Conservation (phyloP, 352 stramenopile genomes). For the Phytophthora pinifolia region DNA sequence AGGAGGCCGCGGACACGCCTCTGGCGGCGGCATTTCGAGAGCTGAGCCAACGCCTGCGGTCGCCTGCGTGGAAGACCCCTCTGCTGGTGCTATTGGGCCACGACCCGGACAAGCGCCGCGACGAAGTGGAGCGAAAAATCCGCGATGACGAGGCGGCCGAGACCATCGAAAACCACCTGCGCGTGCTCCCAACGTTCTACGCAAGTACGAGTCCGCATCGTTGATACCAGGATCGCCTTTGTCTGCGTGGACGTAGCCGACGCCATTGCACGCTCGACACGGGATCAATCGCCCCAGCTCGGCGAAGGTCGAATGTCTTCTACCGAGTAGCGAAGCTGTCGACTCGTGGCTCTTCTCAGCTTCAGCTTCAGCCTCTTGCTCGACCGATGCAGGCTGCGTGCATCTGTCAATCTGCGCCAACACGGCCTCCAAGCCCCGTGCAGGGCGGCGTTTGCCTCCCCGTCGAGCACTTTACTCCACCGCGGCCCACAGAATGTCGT, state of each 20-base stretch:
- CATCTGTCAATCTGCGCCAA: slow-evolving; percentile 37
- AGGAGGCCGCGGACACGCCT: slow-evolving; percentile 11
- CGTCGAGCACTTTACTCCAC: slow-evolving; percentile 48
- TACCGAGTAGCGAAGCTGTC: slow-evolving; percentile 2
- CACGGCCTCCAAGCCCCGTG: slow-evolving; percentile 49
- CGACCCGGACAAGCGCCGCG: slow-evolving; percentile 21
- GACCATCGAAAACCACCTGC: slow-evolving; percentile 29
- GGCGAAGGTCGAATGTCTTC: slow-evolving; percentile 12
- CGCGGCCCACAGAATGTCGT: slow-evolving; percentile 59
- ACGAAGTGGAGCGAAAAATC: slow-evolving; percentile 22
- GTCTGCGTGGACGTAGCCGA: slow-evolving; percentile 46
- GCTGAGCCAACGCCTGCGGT: slow-evolving; percentile 18
- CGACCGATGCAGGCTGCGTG: slow-evolving; percentile 4
- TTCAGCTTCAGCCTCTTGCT: slow-evolving; percentile 9
- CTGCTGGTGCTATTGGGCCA: slow-evolving; percentile 23
- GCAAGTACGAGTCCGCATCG: slow-evolving; percentile 55
- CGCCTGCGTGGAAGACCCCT: slow-evolving; percentile 10
- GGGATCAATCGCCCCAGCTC: slow-evolving; percentile 43
- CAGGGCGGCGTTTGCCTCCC: slow-evolving; percentile 38
- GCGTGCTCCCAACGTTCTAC: slow-evolving; percentile 51
- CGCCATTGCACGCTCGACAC: slow-evolving; percentile 52
- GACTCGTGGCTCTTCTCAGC: slow-evolving; percentile 7
- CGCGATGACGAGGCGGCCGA: slow-evolving; percentile 24
- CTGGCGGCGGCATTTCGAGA: slow-evolving; percentile 21
- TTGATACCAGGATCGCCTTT: slow-evolving; percentile 6